Evolutionary conservation across 768 basidiomycete species (phyloP).

Genomic region (Termitomyces sp.): DNA sequence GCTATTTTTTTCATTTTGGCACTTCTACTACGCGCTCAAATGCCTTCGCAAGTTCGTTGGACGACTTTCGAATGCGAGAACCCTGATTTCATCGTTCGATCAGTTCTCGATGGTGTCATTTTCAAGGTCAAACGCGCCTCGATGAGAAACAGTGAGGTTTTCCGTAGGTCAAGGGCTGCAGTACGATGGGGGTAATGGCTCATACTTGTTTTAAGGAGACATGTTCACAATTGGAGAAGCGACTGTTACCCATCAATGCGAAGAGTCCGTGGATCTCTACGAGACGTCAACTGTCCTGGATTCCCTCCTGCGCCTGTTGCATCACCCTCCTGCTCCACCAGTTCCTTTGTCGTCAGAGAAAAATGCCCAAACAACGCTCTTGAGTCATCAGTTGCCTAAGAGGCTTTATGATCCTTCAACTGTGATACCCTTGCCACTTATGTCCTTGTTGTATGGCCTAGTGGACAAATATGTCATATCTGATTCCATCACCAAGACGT

Average conservation of each 20-base stretch:
- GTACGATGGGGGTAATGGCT: not conserved
- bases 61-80: slow-evolving; percentile 38
- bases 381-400: slow-evolving; percentile 23
- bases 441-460: slow-evolving; percentile 45
- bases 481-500: slow-evolving; percentile 32
- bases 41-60: slow-evolving; percentile 22
- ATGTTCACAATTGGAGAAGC: slow-evolving; percentile 63
- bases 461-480: slow-evolving; percentile 65
- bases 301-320: slow-evolving; percentile 51
- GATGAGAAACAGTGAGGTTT: slow-evolving; percentile 54
- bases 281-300: slow-evolving; percentile 46
- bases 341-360: slow-evolving; percentile 20
- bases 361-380: slow-evolving; percentile 23
- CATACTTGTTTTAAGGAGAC: slow-evolving; percentile 37
- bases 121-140: slow-evolving; percentile 47
- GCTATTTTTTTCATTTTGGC: not conserved
- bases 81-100: slow-evolving; percentile 54
- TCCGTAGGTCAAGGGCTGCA: slow-evolving; percentile 42
- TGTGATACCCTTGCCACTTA: slow-evolving; percentile 61
- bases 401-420: slow-evolving; percentile 35
- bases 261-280: slow-evolving; percentile 43
- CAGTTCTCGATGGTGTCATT: slow-evolving; percentile 42
- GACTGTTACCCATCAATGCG: slow-evolving; percentile 14
- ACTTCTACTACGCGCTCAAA: not conserved
- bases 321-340: slow-evolving; percentile 48